phyloP scores from a whole-genome alignment of 2,329 filamentous ascomycete genomes.

The Metarhizium robertsii region DNA sequence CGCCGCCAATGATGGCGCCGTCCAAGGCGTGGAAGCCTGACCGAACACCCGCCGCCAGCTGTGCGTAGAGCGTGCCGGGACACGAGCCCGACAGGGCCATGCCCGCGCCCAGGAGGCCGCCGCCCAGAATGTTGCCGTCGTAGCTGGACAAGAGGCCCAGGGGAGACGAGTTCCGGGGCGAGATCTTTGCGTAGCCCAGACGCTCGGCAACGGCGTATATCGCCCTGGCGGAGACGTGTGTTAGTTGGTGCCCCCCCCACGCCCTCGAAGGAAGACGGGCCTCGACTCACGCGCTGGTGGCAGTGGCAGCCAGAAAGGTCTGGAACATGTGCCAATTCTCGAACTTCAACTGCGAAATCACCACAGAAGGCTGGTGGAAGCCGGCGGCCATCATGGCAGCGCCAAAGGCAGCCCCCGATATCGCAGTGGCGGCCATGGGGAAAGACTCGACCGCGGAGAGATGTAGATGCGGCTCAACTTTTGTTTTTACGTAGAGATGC shows the following conservation, averaged over 20 bases:
- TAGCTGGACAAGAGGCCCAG: constrained; percentile 44
- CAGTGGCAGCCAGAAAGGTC: constrained; percentile 53
- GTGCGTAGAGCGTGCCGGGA: constrained; percentile 54
- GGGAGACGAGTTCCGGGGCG: constrained; percentile 40
- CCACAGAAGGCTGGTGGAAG: constrained; percentile 49
- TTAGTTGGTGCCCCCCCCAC: not conserved
- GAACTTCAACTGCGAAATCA: constrained; percentile 51
- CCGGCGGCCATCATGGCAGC: constrained; percentile 51
- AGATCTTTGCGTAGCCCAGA: constrained; percentile 31
- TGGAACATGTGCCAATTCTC: constrained; percentile 58
- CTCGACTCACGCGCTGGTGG: constrained; percentile 46
- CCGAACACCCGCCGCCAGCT: constrained; percentile 43
- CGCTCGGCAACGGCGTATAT: constrained; percentile 36
- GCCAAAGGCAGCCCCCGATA: constrained; percentile 51
- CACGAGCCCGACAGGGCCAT: constrained; percentile 59
- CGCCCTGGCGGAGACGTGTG: constrained; percentile 22
- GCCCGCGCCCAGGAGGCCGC: constrained; percentile 51
- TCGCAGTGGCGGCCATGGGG: constrained; percentile 1
- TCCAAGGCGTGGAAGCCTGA: constrained; percentile 42
- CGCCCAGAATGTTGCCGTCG: constrained; percentile 58
- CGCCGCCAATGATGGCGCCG: constrained; percentile 47
- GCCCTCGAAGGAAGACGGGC: too few species aligned
- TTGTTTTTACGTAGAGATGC: not conserved
- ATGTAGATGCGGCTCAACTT: not conserved
- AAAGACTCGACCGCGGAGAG: too few species aligned